These are phyloP conservation scores for Fusarium liriodendri DNA, from an alignment of 2,329 filamentous ascomycete genomes.

Conservation along the genomic window DNA sequence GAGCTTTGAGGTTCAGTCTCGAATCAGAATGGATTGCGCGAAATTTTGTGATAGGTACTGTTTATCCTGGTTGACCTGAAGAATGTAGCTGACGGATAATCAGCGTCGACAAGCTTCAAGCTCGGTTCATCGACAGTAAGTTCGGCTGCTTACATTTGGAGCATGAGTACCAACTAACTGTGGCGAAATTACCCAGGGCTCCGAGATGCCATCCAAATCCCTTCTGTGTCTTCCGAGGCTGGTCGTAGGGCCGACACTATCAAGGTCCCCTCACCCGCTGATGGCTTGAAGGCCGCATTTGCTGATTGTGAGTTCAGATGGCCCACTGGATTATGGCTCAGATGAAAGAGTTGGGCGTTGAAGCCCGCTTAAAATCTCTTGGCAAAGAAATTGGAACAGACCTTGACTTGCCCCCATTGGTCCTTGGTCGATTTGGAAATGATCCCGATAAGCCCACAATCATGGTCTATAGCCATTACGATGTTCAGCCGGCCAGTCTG, in stretches of 20 bases:
- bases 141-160: rapidly evolving
- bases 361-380: neutral
- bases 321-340: neutral
- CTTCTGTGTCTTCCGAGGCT: neutral
- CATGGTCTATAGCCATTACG: neutral
- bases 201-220: neutral
- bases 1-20: neutral
- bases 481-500: neutral
- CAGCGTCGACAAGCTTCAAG: neutral
- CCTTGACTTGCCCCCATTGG: neutral
- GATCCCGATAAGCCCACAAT: neutral
- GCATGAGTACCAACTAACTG: neutral
- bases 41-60: neutral
- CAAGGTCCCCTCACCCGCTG: neutral
- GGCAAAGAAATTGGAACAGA: neutral
- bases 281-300: neutral
- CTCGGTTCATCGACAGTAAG: neutral
- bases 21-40: neutral
- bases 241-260: neutral
- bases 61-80: neutral
- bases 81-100: neutral
- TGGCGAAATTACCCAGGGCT: neutral
- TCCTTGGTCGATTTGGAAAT: neutral
- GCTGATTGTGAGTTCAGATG: neutral
- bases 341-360: neutral